These are phyloP conservation scores for Calamus simplicifolius DNA, from an alignment of 176 grass and related monocot species.

Conservation along the genomic window DNA sequence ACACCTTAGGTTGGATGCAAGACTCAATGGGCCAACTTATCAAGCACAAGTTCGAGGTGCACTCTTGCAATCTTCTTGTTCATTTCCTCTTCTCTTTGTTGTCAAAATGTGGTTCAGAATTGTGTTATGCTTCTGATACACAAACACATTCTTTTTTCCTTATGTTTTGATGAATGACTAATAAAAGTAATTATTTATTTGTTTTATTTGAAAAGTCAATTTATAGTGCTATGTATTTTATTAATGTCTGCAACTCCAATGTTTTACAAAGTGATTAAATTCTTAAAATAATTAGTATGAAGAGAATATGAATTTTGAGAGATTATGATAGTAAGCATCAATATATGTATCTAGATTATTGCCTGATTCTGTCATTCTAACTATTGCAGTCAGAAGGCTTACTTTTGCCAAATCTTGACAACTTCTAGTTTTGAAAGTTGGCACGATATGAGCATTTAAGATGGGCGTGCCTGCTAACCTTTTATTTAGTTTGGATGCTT, in stretches of 20 bases:
- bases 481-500: neutral
- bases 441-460: neutral
- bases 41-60: conserved; percentile 43
- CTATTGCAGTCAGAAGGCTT: no score
- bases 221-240: no score
- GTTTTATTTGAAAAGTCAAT: no score
- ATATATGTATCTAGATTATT: no score
- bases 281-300: no score
- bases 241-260: no score
- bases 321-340: no score
- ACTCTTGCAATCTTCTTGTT: conserved; percentile 19
- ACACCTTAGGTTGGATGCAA: conserved; percentile 40
- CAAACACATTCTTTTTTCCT: neutral
- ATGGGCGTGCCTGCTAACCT: neutral
- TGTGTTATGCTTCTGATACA: conserved; percentile 6
- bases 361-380: no score
- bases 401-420: neutral
- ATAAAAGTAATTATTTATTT: no score
- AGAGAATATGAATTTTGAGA: no score
- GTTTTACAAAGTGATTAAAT: no score
- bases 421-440: neutral
- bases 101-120: neutral
- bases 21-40: conserved; percentile 42
- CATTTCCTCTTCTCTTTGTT: conserved; percentile 2
- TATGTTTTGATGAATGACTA: no score